Evolutionary conservation across 495 filamentous ascomycete genomes (phyloP).

Genomic region (Penicillium waksmanii): DNA sequence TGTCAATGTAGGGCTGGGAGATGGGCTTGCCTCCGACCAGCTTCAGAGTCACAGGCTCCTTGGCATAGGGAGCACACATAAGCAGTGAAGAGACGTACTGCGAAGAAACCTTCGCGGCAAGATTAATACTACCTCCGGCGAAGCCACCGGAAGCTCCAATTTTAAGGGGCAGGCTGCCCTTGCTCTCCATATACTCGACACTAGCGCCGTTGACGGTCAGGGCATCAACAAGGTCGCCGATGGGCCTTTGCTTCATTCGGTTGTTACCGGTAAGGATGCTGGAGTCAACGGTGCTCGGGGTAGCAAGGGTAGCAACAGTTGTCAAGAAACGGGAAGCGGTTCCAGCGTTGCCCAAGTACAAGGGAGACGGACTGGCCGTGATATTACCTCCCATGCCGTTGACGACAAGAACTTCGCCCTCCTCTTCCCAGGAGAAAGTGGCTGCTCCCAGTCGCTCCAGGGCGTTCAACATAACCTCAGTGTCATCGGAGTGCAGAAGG

Average conservation of each 20-base stretch:
- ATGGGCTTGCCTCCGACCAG: conserved; percentile 94
- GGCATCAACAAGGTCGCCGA: conserved; percentile 91
- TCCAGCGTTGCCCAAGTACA: conserved; percentile 96
- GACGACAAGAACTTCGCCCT: conserved; percentile 86
- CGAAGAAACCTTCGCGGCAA: conserved; percentile 92
- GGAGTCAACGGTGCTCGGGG: conserved; percentile 60
- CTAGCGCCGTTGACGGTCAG: conserved; percentile 80
- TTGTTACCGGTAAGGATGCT: conserved; percentile 91
- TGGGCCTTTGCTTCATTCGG: conserved; percentile 95
- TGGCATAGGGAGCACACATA: conserved; percentile 97
- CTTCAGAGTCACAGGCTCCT: conserved; percentile 85
- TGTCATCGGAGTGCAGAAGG: conserved; percentile 94
- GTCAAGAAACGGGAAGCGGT: conserved; percentile 96
- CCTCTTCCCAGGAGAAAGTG: conserved; percentile 92
- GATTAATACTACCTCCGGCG: conserved; percentile 86
- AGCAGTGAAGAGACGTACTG: conserved; percentile 97
- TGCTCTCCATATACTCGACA: conserved; percentile 80
- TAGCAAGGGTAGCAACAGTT: conserved; percentile 84
- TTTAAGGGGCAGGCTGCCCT: conserved; percentile 78
- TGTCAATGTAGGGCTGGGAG: conserved; percentile 96
- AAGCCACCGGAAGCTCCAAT: conserved; percentile 85
- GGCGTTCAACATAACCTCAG: conserved; percentile 93
- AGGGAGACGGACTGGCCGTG: conserved; percentile 68
- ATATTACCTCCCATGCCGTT: conserved; percentile 87
- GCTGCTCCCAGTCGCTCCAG: conserved; percentile 82